phyloP scores from a whole-genome alignment of 345 rosid species.

The Eucalyptus guilfoylei region DNA sequence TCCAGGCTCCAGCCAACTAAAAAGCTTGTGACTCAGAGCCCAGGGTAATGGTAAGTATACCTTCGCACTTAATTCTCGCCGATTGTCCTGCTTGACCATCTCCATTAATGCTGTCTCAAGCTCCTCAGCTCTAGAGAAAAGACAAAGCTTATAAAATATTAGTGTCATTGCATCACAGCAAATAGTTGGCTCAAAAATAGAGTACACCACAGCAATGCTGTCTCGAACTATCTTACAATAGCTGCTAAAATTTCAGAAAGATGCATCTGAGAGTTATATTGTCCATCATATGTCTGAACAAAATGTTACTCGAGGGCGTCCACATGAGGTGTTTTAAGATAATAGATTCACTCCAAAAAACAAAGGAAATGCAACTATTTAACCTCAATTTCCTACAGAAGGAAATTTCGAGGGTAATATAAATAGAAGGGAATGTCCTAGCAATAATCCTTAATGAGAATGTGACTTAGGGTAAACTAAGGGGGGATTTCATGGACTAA shows the following conservation, averaged over 20 bases:
- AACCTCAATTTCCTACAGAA: not conserved
- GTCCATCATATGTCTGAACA: not conserved
- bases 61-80: constrained; percentile 90
- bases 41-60: constrained; percentile 16
- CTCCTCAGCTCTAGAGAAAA: constrained; percentile 79
- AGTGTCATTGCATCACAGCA: not conserved
- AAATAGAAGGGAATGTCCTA: not conserved
- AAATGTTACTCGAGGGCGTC: not conserved
- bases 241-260: not conserved
- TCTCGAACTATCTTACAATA: not conserved
- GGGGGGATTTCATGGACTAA: not conserved
- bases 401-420: not conserved
- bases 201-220: not conserved
- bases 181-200: not conserved
- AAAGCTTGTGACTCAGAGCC: not conserved
- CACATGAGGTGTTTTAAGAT: not conserved
- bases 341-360: not conserved
- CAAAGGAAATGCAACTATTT: not conserved
- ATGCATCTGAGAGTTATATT: not conserved
- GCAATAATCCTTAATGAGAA: not conserved
- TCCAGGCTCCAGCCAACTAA: not conserved
- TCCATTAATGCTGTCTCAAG: constrained; percentile 99
- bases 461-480: not conserved
- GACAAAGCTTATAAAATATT: not conserved
- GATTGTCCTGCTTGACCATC: constrained; percentile 97